Evolutionary conservation across 495 filamentous ascomycete species (phyloP), one percentile per base, ranked within the genome.

Genomic region (Penicillium canariense): DNA sequence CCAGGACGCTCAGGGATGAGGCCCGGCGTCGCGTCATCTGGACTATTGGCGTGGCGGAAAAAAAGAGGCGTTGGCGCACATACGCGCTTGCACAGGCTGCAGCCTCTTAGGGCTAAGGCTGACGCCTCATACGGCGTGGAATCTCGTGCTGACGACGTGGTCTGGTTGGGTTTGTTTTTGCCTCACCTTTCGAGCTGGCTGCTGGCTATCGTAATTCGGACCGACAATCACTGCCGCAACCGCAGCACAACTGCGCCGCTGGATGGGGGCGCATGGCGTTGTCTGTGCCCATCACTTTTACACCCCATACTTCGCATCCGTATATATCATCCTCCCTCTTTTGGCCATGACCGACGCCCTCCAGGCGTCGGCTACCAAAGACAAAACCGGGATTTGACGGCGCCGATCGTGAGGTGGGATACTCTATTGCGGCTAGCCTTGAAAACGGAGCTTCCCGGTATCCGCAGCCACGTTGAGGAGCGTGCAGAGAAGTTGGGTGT

Each of bases 41-140:
- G 14, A 42, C 4, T 46, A 38, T 27, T 48, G 46, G 30, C 12
- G 31, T 20, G 25, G 42, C 38, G 27, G 52, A 32, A 54, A 22
- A n/a, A 17, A 6, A 34, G 27, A 51, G 47, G 46, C 35, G 49
- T 52, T 54, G 56, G 31, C 48, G 49, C 48, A 38, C 30, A 46
- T 50, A 40, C 53, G 54, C 52, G 28, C 39, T 34, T 56, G 42
- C 23, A 25, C 6, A 60, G 60, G 55, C 71, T 69, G 67, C 66
- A 71, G 71, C 73, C 70, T 60, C 52, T 67, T 68, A 74, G 59
- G 69, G 70, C 67, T 73, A 67, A 70, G 68, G 18, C 36, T 51
- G 49, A 40, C 25, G 49, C 36, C 49, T 32, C 28, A 40, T 22
- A 42, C 71, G 66, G 55, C 50, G 46, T 52, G 52, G 22, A n/a